These are phyloP conservation scores for Coniella vitis DNA, from an alignment of 2,329 filamentous ascomycete genomes.

Conservation along the genomic window DNA sequence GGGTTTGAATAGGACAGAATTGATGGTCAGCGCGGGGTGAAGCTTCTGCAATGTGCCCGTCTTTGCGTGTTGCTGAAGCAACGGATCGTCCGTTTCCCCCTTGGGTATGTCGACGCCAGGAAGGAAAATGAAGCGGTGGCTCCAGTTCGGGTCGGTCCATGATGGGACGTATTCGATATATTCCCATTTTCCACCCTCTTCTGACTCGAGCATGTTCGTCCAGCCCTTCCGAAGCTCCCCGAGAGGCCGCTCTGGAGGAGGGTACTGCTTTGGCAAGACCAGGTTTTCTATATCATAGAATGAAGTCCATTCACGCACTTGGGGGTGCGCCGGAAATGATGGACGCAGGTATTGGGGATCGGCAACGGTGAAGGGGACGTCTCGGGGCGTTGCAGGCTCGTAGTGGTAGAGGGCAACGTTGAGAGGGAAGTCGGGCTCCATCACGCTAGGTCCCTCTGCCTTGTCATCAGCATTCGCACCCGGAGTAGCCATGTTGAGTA, in stretches of 20 bases:
- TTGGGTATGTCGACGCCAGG: no score
- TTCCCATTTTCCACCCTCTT: not conserved
- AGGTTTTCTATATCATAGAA: not conserved
- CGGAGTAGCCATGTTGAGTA: not conserved
- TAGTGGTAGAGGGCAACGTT: not conserved
- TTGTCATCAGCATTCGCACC: not conserved
- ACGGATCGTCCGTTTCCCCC: not conserved
- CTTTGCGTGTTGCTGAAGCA: not conserved
- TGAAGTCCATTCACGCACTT: not conserved
- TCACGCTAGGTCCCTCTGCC: not conserved
- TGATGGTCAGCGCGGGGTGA: slow-evolving; percentile 6
- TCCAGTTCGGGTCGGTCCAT: slow-evolving; percentile 15
- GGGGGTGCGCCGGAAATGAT: not conserved
- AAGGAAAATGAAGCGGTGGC: not conserved
- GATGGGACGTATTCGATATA: slow-evolving; percentile 12
- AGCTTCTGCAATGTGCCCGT: not conserved
- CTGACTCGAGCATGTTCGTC: not conserved
- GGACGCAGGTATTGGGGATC: no score
- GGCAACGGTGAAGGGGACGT: not conserved
- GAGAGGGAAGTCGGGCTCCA: not conserved
- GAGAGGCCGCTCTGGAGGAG: not conserved
- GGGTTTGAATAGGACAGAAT: not conserved
- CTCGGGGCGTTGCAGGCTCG: no score
- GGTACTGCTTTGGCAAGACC: not conserved
- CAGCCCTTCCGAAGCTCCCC: slow-evolving; percentile 4